These are phyloP conservation scores for Chrysosporium queenslandicum DNA, from an alignment of 2,329 filamentous ascomycete genomes.

Conservation along the genomic window DNA sequence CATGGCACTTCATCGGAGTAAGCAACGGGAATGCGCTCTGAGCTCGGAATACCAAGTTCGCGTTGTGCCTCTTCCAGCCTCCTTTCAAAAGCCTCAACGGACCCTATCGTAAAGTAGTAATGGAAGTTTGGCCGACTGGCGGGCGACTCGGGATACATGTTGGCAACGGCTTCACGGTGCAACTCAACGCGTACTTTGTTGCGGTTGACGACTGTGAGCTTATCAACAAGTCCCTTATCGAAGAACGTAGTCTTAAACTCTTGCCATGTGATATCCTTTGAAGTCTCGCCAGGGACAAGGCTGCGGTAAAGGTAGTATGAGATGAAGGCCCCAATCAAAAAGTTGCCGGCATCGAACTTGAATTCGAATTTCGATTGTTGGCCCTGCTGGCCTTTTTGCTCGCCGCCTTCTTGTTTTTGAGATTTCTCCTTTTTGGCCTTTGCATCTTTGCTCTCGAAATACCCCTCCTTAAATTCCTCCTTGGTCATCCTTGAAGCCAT, in stretches of 20 bases:
- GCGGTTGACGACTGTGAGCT: slow-evolving; percentile 69
- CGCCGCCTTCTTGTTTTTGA: slow-evolving; percentile 17
- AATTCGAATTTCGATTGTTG: slow-evolving; percentile 38
- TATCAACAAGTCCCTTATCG: slow-evolving; percentile 91
- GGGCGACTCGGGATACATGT: slow-evolving; percentile 65
- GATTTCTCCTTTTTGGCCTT: slow-evolving; percentile 8
- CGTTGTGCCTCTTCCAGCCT: slow-evolving; percentile 79
- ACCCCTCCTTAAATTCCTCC: slow-evolving; percentile 19
- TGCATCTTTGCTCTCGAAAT: slow-evolving; percentile 1
- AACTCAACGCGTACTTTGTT: slow-evolving; percentile 70
- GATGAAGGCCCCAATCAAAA: slow-evolving; percentile 49
- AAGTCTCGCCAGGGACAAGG: slow-evolving; percentile 56
- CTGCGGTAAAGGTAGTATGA: slow-evolving; percentile 54
- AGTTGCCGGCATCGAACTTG: slow-evolving; percentile 46
- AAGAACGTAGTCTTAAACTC: slow-evolving; percentile 89
- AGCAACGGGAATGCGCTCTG: slow-evolving; percentile 86
- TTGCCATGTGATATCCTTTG: slow-evolving; percentile 90
- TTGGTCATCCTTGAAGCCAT: slow-evolving; percentile 32
- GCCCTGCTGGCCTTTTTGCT: slow-evolving; percentile 30
- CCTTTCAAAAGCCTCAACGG: slow-evolving; percentile 83
- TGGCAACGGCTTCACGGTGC: slow-evolving; percentile 61
- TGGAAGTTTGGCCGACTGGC: slow-evolving; percentile 59
- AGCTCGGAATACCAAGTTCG: slow-evolving; percentile 71
- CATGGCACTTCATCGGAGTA: slow-evolving; percentile 69
- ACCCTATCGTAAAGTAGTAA: slow-evolving; percentile 94